phyloP scores from a whole-genome alignment of 2,329 filamentous ascomycete genomes.

The Ophiostoma himal-ulmi region DNA sequence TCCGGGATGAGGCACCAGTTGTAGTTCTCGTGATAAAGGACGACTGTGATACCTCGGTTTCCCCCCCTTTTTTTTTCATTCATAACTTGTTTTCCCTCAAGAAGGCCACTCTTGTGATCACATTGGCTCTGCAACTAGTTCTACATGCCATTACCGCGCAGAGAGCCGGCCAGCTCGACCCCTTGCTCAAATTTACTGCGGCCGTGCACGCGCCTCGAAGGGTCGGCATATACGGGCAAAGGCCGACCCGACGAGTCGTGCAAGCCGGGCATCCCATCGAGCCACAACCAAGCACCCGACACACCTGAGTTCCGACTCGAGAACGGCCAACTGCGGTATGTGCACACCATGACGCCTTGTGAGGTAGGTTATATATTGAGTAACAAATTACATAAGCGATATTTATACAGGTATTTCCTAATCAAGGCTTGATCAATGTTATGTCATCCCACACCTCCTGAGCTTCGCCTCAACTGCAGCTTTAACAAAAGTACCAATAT shows the following conservation, averaged over 20 bases:
- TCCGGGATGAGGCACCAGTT: not conserved
- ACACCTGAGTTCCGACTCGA: not conserved
- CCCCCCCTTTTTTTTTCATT: not conserved
- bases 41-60: not conserved
- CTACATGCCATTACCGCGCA: not conserved
- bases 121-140: not conserved
- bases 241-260: not conserved
- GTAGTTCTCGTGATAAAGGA: not conserved
- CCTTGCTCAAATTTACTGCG: not conserved
- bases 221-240: not conserved
- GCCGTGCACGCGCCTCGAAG: not conserved
- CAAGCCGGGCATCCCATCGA: not conserved
- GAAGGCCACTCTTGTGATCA: not conserved
- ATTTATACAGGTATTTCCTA: not conserved
- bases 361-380: not conserved
- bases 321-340: not conserved
- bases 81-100: not conserved
- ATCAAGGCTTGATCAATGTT: not conserved
- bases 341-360: slow-evolving; percentile 5
- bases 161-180: not conserved
- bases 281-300: not conserved
- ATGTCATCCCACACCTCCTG: not conserved
- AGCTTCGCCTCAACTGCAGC: not conserved
- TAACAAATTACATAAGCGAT: not conserved
- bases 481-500: not conserved